Evolutionary conservation across 495 filamentous ascomycete species (phyloP).

Genomic region (Pyronema omphalodes): DNA sequence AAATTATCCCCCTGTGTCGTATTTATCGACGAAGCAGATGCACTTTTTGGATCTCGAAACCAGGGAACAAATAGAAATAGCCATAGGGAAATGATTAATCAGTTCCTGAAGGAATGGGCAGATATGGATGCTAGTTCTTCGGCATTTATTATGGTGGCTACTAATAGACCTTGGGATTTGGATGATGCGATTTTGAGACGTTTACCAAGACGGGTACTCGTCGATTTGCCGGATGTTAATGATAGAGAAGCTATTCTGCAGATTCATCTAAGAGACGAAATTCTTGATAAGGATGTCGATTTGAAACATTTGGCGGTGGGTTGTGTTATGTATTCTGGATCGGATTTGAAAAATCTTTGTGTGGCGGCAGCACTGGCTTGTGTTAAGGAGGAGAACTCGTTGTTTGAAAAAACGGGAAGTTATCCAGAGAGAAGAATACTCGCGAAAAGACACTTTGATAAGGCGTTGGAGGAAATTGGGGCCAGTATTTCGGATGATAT

Average conservation of each 20-base stretch:
- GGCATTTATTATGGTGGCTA: slow-evolving; percentile 98
- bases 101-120: slow-evolving; percentile 96
- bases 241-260: slow-evolving; percentile 64
- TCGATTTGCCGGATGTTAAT: slow-evolving; percentile 64
- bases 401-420: slow-evolving; percentile 32
- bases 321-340: slow-evolving; percentile 90
- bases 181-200: slow-evolving; percentile 83
- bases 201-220: slow-evolving; percentile 64
- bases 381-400: slow-evolving; percentile 63
- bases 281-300: slow-evolving; percentile 47
- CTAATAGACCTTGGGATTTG: slow-evolving; percentile 84
- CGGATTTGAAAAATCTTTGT: slow-evolving; percentile 81
- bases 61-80: slow-evolving; percentile 36
- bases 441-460: slow-evolving; percentile 53
- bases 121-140: slow-evolving; percentile 59
- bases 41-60: slow-evolving; percentile 62
- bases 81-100: slow-evolving; percentile 87
- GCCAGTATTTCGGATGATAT: slow-evolving; percentile 93
- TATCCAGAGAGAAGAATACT: slow-evolving; percentile 53
- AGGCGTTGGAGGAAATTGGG: slow-evolving; percentile 71
- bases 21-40: slow-evolving; percentile 94
- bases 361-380: slow-evolving; percentile 81
- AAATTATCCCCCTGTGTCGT: slow-evolving; percentile 88
- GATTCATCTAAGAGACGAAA: slow-evolving; percentile 70
- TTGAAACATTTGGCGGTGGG: slow-evolving; percentile 49